Conservation (phyloP, 148 eudicot genomes). For the Silene latifolia region DNA sequence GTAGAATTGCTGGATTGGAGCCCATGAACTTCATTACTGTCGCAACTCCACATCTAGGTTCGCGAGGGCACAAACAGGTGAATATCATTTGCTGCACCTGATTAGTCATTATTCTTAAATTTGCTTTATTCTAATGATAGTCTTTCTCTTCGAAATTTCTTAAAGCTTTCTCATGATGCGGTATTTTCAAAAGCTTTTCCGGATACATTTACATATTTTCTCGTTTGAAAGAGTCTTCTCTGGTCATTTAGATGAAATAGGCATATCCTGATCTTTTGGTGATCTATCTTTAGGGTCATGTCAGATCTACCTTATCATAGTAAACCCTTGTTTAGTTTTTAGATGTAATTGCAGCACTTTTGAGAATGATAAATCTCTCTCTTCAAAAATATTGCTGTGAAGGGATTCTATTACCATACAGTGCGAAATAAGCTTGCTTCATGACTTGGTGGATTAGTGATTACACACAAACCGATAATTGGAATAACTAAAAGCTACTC, state of each 20-base stretch:
- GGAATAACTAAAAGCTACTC: too few species aligned
- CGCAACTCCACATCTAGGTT: slow-evolving; percentile 95
- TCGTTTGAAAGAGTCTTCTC: background rate
- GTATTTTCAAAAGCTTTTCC: background rate
- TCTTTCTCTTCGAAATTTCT: background rate
- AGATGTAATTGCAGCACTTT: background rate
- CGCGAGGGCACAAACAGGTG: slow-evolving; percentile 91
- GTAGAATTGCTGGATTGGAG: slow-evolving; percentile 70
- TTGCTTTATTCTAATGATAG: background rate
- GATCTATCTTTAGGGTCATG: background rate
- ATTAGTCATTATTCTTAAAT: background rate
- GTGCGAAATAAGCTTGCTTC: background rate
- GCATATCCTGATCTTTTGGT: background rate
- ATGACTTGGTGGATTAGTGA: background rate
- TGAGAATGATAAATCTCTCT: background rate
- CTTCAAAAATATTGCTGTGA: background rate
- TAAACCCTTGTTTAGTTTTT: background rate
- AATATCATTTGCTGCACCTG: slow-evolving; percentile 1
- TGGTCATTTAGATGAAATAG: background rate
- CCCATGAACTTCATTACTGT: slow-evolving; percentile 84
- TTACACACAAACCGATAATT: background rate
- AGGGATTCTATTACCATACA: background rate
- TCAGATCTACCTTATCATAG: background rate
- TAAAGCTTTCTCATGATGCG: background rate
- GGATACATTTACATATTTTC: background rate